Conservation (phyloP, 352 stramenopile genomes). For the Globisporangium rhizosaccharum region DNA sequence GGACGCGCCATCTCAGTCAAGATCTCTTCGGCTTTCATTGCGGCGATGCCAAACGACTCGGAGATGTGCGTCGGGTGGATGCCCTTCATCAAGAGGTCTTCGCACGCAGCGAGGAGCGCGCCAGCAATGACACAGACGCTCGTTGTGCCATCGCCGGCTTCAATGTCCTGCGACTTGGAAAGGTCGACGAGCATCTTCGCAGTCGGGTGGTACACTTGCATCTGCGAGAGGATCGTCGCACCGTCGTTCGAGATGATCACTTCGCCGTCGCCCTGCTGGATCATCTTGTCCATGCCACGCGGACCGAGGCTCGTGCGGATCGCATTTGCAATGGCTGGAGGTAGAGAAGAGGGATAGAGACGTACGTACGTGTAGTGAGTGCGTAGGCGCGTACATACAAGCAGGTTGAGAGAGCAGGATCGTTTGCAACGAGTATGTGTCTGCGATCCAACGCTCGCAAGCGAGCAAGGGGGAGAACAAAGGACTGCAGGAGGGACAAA, state of each 20-base stretch:
- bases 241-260: conserved; percentile 99
- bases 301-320: conserved; percentile 97
- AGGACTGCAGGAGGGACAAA: not conserved
- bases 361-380: not conserved
- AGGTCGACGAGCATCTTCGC: conserved; percentile 99
- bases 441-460: not conserved
- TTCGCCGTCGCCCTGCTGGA: conserved; percentile 96
- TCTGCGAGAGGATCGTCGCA: conserved; percentile 98
- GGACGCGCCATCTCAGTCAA: conserved; percentile 87
- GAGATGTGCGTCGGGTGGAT: conserved; percentile 99
- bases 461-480: not conserved
- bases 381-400: not conserved
- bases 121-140: conserved; percentile 98
- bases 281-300: conserved; percentile 99
- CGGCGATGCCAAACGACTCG: conserved; percentile 92
- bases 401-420: not conserved
- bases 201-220: conserved; percentile 98
- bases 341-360: not conserved
- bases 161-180: conserved; percentile 99
- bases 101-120: conserved; percentile 95
- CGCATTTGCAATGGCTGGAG: conserved; percentile 93
- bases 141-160: conserved; percentile 97
- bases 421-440: not conserved
- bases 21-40: conserved; percentile 87
- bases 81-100: conserved; percentile 89